Percentiles rank a stretch among this genome's conserved stretches.
These are phyloP conservation scores for Fusarium sp. DNA, from an alignment of 2,329 filamentous ascomycete genomes.

Conservation along the genomic window DNA sequence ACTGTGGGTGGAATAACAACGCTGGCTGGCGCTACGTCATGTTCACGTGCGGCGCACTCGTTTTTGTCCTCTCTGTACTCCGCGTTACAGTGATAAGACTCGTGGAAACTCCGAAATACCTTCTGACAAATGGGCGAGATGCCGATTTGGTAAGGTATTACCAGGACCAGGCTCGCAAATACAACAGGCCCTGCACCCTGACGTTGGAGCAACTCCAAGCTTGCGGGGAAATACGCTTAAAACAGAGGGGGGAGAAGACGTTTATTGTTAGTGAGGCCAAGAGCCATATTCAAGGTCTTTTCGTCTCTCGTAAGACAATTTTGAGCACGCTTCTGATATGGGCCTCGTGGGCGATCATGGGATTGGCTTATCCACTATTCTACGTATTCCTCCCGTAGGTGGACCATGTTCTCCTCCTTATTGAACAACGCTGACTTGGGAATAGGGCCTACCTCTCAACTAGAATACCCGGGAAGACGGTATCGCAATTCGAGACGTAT, in stretches of 20 bases:
- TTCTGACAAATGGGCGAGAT: slow-evolving; percentile 3
- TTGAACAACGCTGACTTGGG: too few relatives aligned
- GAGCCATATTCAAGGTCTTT: too few relatives aligned
- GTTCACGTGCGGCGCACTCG: slow-evolving; percentile 22
- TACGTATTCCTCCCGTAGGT: not conserved
- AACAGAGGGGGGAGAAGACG: too few relatives aligned
- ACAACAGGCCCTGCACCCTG: too few relatives aligned
- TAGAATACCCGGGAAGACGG: not conserved
- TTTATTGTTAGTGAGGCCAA: too few relatives aligned
- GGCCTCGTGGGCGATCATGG: not conserved
- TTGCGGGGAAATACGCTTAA: too few relatives aligned
- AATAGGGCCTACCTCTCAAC: too few relatives aligned
- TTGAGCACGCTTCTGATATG: too few relatives aligned
- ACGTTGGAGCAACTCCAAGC: too few relatives aligned
- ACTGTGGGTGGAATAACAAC: not conserved
- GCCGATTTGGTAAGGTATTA: not conserved
- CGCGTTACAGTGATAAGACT: slow-evolving; percentile 20
- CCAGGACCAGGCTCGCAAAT: too few relatives aligned
- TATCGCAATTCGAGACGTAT: not conserved
- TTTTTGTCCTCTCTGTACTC: slow-evolving; percentile 16
- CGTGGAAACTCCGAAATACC: slow-evolving; percentile 17
- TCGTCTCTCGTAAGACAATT: too few relatives aligned
- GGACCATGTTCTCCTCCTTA: too few relatives aligned
- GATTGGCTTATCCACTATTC: not conserved
- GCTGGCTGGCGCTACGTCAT: slow-evolving; percentile 25